Evolutionary conservation across 257 asterid species (phyloP).

Genomic region (Verbascum thapsus): DNA sequence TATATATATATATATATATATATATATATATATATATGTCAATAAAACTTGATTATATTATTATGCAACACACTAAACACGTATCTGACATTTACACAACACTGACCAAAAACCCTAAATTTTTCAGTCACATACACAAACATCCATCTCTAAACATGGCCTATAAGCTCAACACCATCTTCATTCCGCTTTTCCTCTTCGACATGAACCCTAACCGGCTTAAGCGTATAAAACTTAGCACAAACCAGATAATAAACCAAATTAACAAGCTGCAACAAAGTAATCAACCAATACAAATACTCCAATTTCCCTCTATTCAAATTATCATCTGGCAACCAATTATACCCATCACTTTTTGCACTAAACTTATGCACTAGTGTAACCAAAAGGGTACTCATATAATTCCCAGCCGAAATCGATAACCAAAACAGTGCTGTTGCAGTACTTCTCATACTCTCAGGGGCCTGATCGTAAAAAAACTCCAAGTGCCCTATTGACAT

Average conservation of each 20-base stretch:
- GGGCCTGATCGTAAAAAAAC: conserved; percentile 85
- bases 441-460: conserved; percentile 89
- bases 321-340: conserved; percentile 84
- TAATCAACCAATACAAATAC: conserved; percentile 84
- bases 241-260: conserved; percentile 67
- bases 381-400: conserved; percentile 69
- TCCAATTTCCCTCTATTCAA: conserved; percentile 74
- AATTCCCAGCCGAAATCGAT: conserved; percentile 76
- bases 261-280: conserved; percentile 63
- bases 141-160: conserved; percentile 34
- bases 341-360: conserved; percentile 57
- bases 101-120: no score
- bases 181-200: conserved; percentile 30
- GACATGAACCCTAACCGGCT: conserved; percentile 53
- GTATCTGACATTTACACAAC: no score
- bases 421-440: conserved; percentile 83
- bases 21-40: no score
- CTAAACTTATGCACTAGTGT: conserved; percentile 63
- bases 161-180: conserved; percentile 43
- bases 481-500: conserved; percentile 84
- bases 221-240: conserved; percentile 75
- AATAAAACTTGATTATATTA: no score
- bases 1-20: no score
- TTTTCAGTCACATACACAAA: not conserved
- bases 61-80: no score